Evolutionary conservation across 2,329 filamentous ascomycete species (phyloP).

Genomic region (Penicillium nordicum): DNA sequence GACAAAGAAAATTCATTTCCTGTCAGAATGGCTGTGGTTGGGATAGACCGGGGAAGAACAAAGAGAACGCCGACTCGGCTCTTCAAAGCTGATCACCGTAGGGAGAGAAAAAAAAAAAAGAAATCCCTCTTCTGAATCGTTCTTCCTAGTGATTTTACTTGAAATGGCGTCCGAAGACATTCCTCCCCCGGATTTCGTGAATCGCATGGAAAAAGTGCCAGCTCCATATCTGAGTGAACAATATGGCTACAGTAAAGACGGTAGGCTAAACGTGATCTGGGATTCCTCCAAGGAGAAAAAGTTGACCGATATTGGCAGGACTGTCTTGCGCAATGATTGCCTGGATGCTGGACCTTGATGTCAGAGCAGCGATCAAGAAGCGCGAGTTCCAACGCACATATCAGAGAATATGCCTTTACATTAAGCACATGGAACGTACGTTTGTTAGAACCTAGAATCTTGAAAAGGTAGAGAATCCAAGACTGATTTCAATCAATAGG

Average conservation of each 20-base stretch:
- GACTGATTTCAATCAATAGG: not conserved
- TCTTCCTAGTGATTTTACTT: not conserved
- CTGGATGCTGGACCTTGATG: constrained; percentile 7
- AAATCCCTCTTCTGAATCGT: not conserved
- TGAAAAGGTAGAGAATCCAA: not conserved
- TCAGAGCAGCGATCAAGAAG: constrained; percentile 2
- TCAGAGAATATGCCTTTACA: constrained; percentile 3
- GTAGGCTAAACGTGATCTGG: not conserved
- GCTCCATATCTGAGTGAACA: not conserved
- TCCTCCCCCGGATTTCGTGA: not conserved
- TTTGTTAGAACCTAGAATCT: not conserved
- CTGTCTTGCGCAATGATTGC: constrained; percentile 6
- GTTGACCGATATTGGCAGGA: not conserved
- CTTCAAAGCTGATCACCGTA: not conserved
- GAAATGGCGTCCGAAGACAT: not conserved
- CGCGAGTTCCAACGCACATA: constrained; percentile 6
- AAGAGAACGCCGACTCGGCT: not conserved
- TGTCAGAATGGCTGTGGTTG: not conserved
- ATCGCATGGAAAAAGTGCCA: constrained; percentile 5
- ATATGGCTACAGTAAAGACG: constrained; percentile 3
- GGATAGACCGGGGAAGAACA: not conserved
- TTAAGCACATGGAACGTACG: constrained; percentile 7
- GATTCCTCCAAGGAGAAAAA: not conserved
- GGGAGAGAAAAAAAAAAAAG: not conserved
- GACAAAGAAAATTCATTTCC: not conserved